phyloP scores from a whole-genome alignment of 306 rosid species.

The Inga leiocalycina region DNA sequence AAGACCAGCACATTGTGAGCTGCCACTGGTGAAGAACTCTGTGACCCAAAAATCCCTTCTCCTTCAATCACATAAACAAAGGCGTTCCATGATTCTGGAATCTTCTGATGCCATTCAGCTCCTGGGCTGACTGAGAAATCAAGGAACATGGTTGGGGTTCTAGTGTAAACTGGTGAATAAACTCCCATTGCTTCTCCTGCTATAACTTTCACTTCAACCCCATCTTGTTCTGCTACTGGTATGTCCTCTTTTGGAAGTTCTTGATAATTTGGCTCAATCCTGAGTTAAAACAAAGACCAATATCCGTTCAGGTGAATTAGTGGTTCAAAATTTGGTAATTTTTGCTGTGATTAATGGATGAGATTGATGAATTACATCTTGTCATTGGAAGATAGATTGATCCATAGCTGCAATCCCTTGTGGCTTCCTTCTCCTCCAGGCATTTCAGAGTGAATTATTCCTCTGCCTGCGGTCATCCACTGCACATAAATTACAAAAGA shows the following conservation, averaged over 20 bases:
- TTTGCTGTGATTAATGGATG: neutral
- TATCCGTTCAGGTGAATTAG: slow-evolving; percentile 5
- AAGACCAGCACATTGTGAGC: slow-evolving; percentile 73
- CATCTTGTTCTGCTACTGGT: slow-evolving; percentile 62
- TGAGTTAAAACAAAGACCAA: slow-evolving; percentile 28
- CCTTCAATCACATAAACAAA: slow-evolving; percentile 86
- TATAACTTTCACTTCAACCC: slow-evolving; percentile 74
- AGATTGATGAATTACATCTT: slow-evolving; percentile 63
- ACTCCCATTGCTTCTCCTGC: slow-evolving; percentile 95
- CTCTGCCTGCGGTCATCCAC: slow-evolving; percentile 99
- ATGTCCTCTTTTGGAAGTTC: slow-evolving; percentile 73
- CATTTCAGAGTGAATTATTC: slow-evolving; percentile 97
- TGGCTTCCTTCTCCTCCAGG: slow-evolving; percentile 78
- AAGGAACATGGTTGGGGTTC: slow-evolving; percentile 86
- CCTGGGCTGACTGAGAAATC: slow-evolving; percentile 68
- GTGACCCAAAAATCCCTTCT: slow-evolving; percentile 70
- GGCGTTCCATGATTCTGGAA: slow-evolving; percentile 79
- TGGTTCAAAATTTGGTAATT: slow-evolving; percentile 7
- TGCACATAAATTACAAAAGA: slow-evolving; percentile 29
- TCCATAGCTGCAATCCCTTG: slow-evolving; percentile 92
- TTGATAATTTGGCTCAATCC: slow-evolving; percentile 92
- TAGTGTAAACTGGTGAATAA: slow-evolving; percentile 72
- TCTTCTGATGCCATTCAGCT: slow-evolving; percentile 65
- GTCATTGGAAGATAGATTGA: slow-evolving; percentile 72
- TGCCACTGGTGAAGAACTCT: slow-evolving; percentile 44